These are phyloP conservation scores for Fusarium foetens DNA, from an alignment of 2,329 filamentous ascomycete species.

Conservation along the genomic window DNA sequence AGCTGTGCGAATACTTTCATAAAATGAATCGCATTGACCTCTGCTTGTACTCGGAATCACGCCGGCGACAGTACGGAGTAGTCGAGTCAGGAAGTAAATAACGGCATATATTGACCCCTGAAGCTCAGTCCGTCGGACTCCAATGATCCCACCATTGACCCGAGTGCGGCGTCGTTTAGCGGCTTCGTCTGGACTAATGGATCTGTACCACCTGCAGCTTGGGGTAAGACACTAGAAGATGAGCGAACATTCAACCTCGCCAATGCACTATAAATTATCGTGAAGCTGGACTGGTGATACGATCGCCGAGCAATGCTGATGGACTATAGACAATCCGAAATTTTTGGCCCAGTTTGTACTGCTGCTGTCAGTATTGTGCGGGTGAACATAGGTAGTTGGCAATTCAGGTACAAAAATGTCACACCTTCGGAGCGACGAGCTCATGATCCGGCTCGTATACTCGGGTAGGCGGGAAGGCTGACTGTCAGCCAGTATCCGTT, in stretches of 20 bases:
- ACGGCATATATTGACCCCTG: constrained; percentile 17
- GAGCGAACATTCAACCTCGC: constrained; percentile 13
- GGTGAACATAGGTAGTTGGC: background rate
- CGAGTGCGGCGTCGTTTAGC: constrained; percentile 17
- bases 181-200: constrained; percentile 22
- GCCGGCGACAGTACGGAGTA: constrained; percentile 17
- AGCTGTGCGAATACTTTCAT: constrained; percentile 27
- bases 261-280: constrained; percentile 9
- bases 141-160: constrained; percentile 17
- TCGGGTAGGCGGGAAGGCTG: background rate
- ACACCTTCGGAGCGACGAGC: background rate
- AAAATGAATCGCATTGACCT: constrained; percentile 36
- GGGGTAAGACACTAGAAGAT: constrained; percentile 41
- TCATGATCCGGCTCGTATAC: constrained; percentile 8
- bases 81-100: constrained; percentile 31
- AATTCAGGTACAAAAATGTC: background rate
- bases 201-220: constrained; percentile 32
- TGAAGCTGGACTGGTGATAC: constrained; percentile 6
- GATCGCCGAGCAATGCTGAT: constrained; percentile 18
- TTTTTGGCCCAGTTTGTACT: background rate
- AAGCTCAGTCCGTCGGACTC: constrained; percentile 8
- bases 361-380: background rate
- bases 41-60: constrained; percentile 32
- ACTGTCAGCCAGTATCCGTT: background rate
- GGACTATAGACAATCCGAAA: background rate